These are phyloP conservation scores for Globisporangium ultimum DNA, from an alignment of 352 stramenopile species.

Conservation along the genomic window DNA sequence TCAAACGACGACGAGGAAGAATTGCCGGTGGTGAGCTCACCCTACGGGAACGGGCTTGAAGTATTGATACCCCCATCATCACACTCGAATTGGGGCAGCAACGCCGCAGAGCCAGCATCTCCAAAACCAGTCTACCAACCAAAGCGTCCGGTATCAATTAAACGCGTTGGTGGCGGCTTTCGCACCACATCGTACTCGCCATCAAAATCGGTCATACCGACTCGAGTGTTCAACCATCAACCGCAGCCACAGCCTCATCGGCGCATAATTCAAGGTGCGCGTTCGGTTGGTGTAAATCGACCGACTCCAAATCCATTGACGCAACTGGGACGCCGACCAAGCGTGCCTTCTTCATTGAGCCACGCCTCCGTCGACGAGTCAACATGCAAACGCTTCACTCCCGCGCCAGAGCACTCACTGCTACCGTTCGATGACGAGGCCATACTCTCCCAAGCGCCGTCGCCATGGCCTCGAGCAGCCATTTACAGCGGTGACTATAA, in stretches of 20 bases:
- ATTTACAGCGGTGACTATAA: neutral
- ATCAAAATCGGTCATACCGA: constrained; percentile 1
- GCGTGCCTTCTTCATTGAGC: constrained; percentile 10
- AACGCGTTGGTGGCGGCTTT: constrained; percentile 61
- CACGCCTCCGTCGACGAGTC: neutral
- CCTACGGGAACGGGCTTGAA: neutral
- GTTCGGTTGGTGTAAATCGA: neutral
- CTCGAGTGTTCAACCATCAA: constrained; percentile 9
- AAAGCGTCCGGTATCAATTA: constrained; percentile 26
- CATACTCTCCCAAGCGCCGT: neutral
- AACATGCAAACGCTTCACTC: neutral
- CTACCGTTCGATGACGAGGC: neutral
- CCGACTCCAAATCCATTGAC: neutral
- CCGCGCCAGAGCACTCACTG: neutral
- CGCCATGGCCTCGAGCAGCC: neutral
- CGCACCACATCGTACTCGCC: constrained; percentile 24
- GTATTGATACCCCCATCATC: neutral
- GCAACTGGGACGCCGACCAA: constrained; percentile 10
- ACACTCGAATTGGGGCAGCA: neutral
- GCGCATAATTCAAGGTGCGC: neutral
- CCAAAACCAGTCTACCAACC: constrained; percentile 6
- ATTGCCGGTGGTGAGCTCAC: neutral
- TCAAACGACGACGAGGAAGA: constrained; percentile 26
- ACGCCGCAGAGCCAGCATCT: neutral
- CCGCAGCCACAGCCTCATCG: constrained; percentile 9